Evolutionary conservation across 2,329 filamentous ascomycete genomes (phyloP).

Genomic region (Scolecobasidium constrictum): DNA sequence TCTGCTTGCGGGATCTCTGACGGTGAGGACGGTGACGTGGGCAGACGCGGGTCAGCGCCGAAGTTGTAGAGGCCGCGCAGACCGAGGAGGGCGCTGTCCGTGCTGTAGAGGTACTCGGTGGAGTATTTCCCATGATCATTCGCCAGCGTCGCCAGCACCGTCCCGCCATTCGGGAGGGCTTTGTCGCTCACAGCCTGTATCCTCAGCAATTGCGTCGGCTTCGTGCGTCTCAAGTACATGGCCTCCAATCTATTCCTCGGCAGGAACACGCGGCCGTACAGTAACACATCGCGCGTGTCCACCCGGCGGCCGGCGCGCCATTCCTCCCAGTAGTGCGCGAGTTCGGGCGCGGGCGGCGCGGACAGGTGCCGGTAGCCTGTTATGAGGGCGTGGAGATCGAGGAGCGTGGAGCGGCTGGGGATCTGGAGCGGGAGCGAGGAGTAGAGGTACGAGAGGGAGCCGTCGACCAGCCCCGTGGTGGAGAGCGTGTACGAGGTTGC

Average conservation of each 20-base stretch:
- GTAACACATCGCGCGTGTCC: constrained; percentile 43
- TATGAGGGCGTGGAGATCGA: constrained; percentile 68
- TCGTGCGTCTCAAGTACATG: constrained; percentile 67
- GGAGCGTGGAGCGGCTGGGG: constrained; percentile 57
- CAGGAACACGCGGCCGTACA: constrained; percentile 72
- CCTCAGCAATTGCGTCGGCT: constrained; percentile 67
- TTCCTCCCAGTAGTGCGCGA: constrained; percentile 41
- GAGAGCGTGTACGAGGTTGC: constrained; percentile 80
- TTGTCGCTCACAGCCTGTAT: constrained; percentile 68
- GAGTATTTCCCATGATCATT: constrained; percentile 83
- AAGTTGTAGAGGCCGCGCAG: constrained; percentile 91
- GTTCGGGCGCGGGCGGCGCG: constrained; percentile 46
- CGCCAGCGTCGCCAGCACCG: constrained; percentile 60
- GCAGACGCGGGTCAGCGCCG: constrained; percentile 52
- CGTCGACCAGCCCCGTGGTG: constrained; percentile 82
- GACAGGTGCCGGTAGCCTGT: constrained; percentile 72
- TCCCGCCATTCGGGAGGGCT: constrained; percentile 63
- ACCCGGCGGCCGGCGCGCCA: constrained; percentile 41
- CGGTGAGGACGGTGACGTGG: constrained; percentile 15
- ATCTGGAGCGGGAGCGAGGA: constrained; percentile 68
- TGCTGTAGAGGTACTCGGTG: constrained; percentile 82
- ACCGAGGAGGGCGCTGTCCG: constrained; percentile 81
- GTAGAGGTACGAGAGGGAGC: constrained; percentile 94
- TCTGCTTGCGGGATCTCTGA: constrained; percentile 15
- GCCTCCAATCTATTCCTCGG: constrained; percentile 81